These are phyloP conservation scores for Metschnikowia gelsemii DNA, from an alignment of 805 yeast species.

Conservation along the genomic window DNA sequence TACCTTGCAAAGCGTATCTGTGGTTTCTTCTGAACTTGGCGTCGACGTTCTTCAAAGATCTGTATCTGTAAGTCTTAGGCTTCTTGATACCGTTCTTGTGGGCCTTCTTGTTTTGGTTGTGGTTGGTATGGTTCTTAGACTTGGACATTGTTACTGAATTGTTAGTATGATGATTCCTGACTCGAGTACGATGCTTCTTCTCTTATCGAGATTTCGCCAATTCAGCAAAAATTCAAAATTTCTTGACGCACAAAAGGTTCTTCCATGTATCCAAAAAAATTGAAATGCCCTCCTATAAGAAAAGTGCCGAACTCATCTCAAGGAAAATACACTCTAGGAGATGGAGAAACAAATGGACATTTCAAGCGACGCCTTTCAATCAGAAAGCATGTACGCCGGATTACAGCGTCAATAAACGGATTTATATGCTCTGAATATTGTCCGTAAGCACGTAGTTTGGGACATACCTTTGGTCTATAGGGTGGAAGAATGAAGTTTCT, in stretches of 20 bases:
- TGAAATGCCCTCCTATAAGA: too few species aligned
- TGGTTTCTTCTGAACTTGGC: conserved; percentile 99
- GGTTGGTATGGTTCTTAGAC: conserved; percentile 99
- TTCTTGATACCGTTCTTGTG: conserved; percentile 99
- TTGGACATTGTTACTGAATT: conserved; percentile 73
- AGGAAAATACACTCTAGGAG: too few species aligned
- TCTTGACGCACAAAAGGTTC: too few species aligned
- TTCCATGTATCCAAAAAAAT: too few species aligned
- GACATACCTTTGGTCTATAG: conserved; percentile 21
- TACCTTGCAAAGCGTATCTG: conserved; percentile 98
- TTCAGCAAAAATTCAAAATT: too few species aligned
- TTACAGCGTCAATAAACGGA: background rate
- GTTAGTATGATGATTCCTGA: conserved; percentile 27
- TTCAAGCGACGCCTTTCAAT: too few species aligned
- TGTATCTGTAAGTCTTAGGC: conserved; percentile 97
- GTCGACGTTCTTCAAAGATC: conserved; percentile 98
- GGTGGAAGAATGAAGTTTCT: conserved; percentile 6
- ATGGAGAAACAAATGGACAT: too few species aligned
- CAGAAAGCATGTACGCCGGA: too few species aligned
- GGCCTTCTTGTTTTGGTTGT: conserved; percentile 99
- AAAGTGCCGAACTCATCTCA: too few species aligned
- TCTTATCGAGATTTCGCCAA: background rate
- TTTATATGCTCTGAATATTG: background rate
- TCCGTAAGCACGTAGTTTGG: conserved; percentile 2
- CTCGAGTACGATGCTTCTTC: background rate